Base-by-base conservation (phyloP, 1,284 basidiomycete species). In the Phylloboletellus chloephorus region DNA sequence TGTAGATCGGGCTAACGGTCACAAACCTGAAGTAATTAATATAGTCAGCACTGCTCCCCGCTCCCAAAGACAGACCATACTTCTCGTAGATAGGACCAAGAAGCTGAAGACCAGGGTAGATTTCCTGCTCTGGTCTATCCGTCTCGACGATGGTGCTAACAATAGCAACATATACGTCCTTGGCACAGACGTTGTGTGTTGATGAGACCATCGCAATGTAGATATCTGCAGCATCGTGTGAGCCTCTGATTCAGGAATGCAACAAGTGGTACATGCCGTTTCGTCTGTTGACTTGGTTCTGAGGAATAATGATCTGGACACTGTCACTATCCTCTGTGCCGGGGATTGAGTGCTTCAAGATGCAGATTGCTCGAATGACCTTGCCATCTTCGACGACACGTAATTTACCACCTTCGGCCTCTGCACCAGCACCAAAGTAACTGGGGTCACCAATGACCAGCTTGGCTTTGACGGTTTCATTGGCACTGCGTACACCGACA, bases 91-190 rank as follows among this genome's bases (percentile, higher is more conserved):
- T 93, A 29, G 86, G 79, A 7, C 96, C 96, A 32, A 99, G 81
- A 29, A 99, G 80, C 55, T 88, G 81, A 46, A 98, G 79, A 58
- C 91, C 96, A 31, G 95, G 90, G 17, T 72, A 69, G 51, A 99
- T 90, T 71, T 99, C 96, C 25, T 82, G 73, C 67, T 98, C 95
- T 23, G 96, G 96, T 49, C 77, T 82, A 61, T 82, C 78, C 2
- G 95, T 98, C 73, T 99, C 96, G 39, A 98, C 95, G 53, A 99
- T 89, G 22, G 96, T 98, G 52, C 93, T 97, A 51, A 99, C 96
- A 54, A 98, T 98, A 22, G 93, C 96, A 53, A 99, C 79, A 66
- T 93, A 94, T 50, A 97, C 70, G 60, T 93, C 91, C 66, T 91
- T 89, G 5, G 95, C 89, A 53, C 92, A 95, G 51, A 99, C 93